These are phyloP conservation scores for Pythium dissotocum DNA, from an alignment of 352 stramenopile genomes.

Conservation along the genomic window DNA sequence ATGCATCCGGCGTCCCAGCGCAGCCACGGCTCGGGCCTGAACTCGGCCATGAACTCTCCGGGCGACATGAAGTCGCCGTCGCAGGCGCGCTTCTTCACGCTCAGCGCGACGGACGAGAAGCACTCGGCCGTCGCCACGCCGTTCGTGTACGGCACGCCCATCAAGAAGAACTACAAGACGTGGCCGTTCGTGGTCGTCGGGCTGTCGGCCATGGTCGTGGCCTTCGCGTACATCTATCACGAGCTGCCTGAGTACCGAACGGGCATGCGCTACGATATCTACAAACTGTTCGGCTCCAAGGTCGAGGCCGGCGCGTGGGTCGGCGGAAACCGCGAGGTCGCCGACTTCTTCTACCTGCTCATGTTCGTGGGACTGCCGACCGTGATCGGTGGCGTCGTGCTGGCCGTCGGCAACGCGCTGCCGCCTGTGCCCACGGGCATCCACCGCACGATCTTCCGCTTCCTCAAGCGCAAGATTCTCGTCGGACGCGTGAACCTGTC, in stretches of 20 bases:
- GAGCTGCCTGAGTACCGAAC: constrained; percentile 72
- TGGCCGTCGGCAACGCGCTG: constrained; percentile 65
- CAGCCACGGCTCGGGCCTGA: constrained; percentile 6
- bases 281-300: constrained; percentile 56
- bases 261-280: constrained; percentile 63
- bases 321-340: constrained; percentile 71
- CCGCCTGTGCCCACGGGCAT: constrained; percentile 69
- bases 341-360: constrained; percentile 73
- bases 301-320: constrained; percentile 60
- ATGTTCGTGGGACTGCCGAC: constrained; percentile 73
- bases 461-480: constrained; percentile 82
- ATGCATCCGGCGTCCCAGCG: constrained; percentile 17
- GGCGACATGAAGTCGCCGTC: constrained; percentile 38
- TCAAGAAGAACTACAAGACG: constrained; percentile 81
- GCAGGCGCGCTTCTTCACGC: constrained; percentile 75
- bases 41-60: constrained; percentile 17
- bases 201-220: constrained; percentile 45
- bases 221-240: constrained; percentile 73
- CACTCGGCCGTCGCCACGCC: constrained; percentile 54
- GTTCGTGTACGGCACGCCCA: constrained; percentile 75
- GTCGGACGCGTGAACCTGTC: constrained; percentile 71
- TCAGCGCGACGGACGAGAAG: constrained; percentile 46
- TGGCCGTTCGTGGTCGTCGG: constrained; percentile 72
- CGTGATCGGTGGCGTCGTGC: constrained; percentile 66
- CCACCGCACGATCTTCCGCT: constrained; percentile 72